Evolutionary conservation across 176 grass and related monocot genomes (phyloP).

Genomic region (Lolium perenne): DNA sequence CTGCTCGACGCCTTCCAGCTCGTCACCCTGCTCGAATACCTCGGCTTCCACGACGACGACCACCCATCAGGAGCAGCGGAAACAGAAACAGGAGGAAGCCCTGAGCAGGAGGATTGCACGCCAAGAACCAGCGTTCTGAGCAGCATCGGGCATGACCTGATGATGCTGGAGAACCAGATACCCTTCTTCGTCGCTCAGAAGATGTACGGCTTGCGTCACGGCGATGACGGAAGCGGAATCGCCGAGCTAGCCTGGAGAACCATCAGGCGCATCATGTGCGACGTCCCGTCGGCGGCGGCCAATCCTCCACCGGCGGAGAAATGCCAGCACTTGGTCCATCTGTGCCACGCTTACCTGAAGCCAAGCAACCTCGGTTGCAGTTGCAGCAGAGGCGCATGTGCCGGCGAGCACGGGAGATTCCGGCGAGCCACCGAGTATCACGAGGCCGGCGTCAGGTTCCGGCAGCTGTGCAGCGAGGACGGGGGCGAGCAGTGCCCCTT

Average conservation of each 20-base stretch:
- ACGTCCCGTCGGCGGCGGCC: not conserved
- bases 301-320: not conserved
- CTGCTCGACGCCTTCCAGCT: not conserved
- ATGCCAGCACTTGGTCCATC: constrained; percentile 20
- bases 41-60: not conserved
- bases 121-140: not conserved
- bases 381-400: not conserved
- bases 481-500: not conserved
- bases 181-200: not conserved
- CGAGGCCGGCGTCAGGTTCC: constrained; percentile 35
- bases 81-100: not conserved
- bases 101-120: no score
- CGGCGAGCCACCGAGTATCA: constrained; percentile 21
- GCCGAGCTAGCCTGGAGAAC: not conserved
- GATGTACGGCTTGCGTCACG: not conserved
- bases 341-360: constrained; percentile 29
- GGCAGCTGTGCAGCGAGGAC: not conserved
- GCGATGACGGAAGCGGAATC: not conserved
- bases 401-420: not conserved
- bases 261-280: not conserved
- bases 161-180: constrained; percentile 39
- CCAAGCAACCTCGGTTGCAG: not conserved
- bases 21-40: not conserved
- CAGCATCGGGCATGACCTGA: not conserved
- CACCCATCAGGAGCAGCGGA: not conserved